A percentile compares a stretch with the other conserved stretches of the same genome.
Conservation (phyloP, 2,329 filamentous ascomycete genomes). For the Phyllachora maydis region DNA sequence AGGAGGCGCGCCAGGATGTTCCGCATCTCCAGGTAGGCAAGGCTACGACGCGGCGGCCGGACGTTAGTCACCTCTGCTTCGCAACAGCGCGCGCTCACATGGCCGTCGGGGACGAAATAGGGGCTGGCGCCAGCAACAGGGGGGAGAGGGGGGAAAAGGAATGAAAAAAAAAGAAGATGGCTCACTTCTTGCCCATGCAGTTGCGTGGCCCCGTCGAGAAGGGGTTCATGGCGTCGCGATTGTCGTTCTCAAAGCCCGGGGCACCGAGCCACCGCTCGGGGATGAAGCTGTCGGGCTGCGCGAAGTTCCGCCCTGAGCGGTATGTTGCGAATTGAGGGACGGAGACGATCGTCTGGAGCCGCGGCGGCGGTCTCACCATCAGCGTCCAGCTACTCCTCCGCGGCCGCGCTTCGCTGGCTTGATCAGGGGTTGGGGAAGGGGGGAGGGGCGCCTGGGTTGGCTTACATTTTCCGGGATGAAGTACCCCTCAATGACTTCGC, state of each 20-base stretch:
- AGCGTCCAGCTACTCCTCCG: too few species aligned
- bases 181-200: slow-evolving; percentile 5
- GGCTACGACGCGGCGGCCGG: slow-evolving; percentile 3
- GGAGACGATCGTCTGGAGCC: slow-evolving; percentile 1
- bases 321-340: neutral
- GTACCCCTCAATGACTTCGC: neutral
- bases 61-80: too few species aligned
- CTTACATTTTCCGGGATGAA: neutral
- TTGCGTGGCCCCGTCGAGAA: slow-evolving; percentile 4
- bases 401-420: too few species aligned
- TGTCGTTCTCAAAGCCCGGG: neutral
- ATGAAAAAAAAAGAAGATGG: too few species aligned
- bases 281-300: neutral
- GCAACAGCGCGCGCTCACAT: too few species aligned
- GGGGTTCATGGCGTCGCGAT: slow-evolving; percentile 2
- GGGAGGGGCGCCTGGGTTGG: too few species aligned
- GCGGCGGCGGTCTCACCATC: too few species aligned
- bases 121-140: too few species aligned
- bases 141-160: too few species aligned
- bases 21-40: slow-evolving; percentile 20
- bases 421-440: too few species aligned
- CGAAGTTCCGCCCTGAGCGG: neutral
- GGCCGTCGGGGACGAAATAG: too few species aligned
- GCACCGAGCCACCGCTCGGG: slow-evolving; percentile 1
- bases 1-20: slow-evolving; percentile 16